A percentile compares a stretch with the other conserved stretches of the same genome.
Conservation (phyloP, 2,329 filamentous ascomycete species). For the Trematosphaeria pertusa region DNA sequence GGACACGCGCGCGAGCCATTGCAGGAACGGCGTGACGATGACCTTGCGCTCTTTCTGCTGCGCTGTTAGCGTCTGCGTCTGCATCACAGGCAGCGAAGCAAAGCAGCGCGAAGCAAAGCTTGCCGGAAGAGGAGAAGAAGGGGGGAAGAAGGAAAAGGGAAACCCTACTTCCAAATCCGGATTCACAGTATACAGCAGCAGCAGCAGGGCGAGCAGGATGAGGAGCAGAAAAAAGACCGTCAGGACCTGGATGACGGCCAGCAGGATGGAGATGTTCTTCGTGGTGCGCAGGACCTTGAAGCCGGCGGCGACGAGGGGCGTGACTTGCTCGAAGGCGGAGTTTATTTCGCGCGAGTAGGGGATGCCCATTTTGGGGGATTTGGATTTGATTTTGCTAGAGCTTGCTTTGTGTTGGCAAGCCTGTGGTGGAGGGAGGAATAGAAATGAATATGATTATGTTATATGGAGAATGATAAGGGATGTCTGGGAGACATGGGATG, state of each 20-base stretch:
- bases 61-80: constrained; percentile 13
- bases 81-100: no score
- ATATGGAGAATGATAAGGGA: neutral
- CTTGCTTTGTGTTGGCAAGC: neutral
- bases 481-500: neutral
- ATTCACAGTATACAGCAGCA: constrained; percentile 55
- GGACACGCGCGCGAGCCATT: constrained; percentile 36
- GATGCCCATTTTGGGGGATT: constrained; percentile 54
- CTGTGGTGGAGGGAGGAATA: neutral
- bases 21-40: constrained; percentile 53
- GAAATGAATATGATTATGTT: neutral
- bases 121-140: no score
- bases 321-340: constrained; percentile 60
- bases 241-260: constrained; percentile 57
- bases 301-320: constrained; percentile 58
- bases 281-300: constrained; percentile 59
- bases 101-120: no score
- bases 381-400: neutral
- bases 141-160: neutral
- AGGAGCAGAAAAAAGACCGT: constrained; percentile 52
- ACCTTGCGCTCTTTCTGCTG: constrained; percentile 43
- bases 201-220: constrained; percentile 49
- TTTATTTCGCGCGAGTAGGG: constrained; percentile 61
- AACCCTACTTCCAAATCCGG: constrained; percentile 53
- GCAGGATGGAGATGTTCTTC: constrained; percentile 57